Evolutionary conservation across 2,329 filamentous ascomycete genomes (phyloP).

Genomic region (Pseudogymnoascus pannorum): DNA sequence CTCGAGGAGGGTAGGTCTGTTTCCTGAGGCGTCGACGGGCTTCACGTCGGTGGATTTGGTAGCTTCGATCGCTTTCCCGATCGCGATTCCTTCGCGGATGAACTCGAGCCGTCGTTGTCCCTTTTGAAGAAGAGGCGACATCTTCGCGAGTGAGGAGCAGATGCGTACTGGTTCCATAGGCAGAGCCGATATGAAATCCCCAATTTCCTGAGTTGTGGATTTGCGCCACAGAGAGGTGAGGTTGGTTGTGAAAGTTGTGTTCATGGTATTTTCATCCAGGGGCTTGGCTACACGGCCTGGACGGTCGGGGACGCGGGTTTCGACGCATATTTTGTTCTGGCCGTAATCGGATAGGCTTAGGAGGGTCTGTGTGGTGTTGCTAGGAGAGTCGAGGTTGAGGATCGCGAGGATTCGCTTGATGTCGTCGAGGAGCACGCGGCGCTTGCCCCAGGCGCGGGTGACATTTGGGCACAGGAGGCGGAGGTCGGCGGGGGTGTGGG

Average conservation of each 20-base stretch:
- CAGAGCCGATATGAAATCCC: conserved; percentile 47
- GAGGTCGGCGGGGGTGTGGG: conserved; percentile 55
- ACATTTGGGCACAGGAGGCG: conserved; percentile 53
- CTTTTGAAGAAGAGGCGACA: conserved; percentile 52
- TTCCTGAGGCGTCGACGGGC: conserved; percentile 21
- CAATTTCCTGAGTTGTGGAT: background rate
- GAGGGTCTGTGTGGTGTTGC: conserved; percentile 26
- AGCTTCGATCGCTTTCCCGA: conserved; percentile 27
- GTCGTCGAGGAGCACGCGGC: conserved; percentile 57
- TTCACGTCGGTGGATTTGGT: conserved; percentile 21
- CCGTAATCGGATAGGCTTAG: conserved; percentile 44
- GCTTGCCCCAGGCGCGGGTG: conserved; percentile 65
- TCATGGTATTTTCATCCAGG: conserved; percentile 45
- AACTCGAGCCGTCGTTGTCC: conserved; percentile 64
- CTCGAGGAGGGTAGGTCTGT: conserved; percentile 63
- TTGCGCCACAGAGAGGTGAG: conserved; percentile 40
- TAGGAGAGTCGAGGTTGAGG: conserved; percentile 31
- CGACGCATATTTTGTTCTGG: conserved; percentile 50
- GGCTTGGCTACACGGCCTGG: conserved; percentile 29
- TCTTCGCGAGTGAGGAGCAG: conserved; percentile 44
- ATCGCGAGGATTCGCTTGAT: conserved; percentile 60
- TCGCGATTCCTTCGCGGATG: conserved; percentile 53
- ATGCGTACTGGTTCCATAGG: conserved; percentile 47
- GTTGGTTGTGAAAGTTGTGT: conserved; percentile 47
- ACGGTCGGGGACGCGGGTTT: conserved; percentile 33